phyloP scores from a whole-genome alignment of 192 early-diverging fungal genomes.

The Nowakowskiella sp. region DNA sequence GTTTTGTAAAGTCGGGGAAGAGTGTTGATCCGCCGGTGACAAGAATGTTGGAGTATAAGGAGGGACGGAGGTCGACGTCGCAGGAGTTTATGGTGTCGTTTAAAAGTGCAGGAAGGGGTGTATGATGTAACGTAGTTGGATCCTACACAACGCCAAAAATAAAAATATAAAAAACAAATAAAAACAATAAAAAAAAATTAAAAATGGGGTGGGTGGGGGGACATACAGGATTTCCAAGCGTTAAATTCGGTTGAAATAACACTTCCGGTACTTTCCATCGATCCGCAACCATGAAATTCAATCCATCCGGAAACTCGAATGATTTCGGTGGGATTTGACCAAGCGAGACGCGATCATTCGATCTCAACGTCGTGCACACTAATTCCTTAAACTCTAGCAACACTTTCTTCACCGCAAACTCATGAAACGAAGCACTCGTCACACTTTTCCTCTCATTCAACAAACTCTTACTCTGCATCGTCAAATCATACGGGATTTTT shows the following conservation, averaged over 20 bases:
- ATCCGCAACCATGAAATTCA: constrained; percentile 74
- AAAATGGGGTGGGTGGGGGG: too few relatives aligned
- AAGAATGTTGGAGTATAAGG: constrained; percentile 73
- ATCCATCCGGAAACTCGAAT: constrained; percentile 95
- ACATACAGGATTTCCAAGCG: too few relatives aligned
- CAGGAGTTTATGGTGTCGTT: constrained; percentile 62
- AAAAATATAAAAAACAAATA: constrained; percentile 13
- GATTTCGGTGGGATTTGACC: constrained; percentile 78
- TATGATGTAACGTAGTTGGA: not conserved
- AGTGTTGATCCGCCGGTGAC: constrained; percentile 85
- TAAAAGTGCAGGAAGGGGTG: constrained; percentile 65
- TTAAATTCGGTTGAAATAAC: constrained; percentile 68
- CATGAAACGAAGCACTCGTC: constrained; percentile 60
- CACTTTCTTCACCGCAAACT: constrained; percentile 64
- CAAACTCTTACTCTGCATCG: constrained; percentile 42
- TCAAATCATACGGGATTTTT: constrained; percentile 64
- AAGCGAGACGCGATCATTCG: too few relatives aligned
- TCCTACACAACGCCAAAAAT: constrained; percentile 7
- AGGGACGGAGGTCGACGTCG: constrained; percentile 81
- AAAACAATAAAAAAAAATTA: constrained; percentile 7
- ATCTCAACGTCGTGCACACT: constrained; percentile 33
- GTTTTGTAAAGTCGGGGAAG: constrained; percentile 80
- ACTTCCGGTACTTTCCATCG: constrained; percentile 79
- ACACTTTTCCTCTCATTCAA: constrained; percentile 6
- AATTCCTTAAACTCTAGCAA: constrained; percentile 93